Base-by-base conservation (phyloP, 306 rosid genomes). In the Rubus idaeus region DNA sequence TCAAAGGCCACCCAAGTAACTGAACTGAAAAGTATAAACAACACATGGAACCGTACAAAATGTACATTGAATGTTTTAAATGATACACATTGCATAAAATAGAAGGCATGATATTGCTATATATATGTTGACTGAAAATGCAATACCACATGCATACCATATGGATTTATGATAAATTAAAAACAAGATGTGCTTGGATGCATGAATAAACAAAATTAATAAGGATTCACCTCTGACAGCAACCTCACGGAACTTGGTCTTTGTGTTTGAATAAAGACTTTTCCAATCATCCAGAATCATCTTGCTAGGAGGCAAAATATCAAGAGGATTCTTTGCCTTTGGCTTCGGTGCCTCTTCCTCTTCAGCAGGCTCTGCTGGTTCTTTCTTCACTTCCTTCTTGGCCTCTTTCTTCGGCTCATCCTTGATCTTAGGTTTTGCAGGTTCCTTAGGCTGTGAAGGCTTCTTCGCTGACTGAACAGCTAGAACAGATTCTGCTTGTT, bases 231-330 rank as follows among this genome's bases (percentile, higher is more conserved):
- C 97, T 85, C 88, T 89, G 74, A 91, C 84, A 63, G 97, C 97
- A 58, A 91, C 93, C 86, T 91, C 95, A 10, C 97, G 97, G 90
- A 91, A 91, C 85, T 91, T 89, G 52, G 88, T 88, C 81, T 87
- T 91, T 1, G 95, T 90, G 88, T 90, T 91, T 1, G 97, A 91
- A 83, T 91, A 91, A 44, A 91, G 93, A 66, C 97, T 84, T 70
- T 91, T 90, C 97, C 97, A 90, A 4, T 91, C 97, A 80, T 91
- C 97, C 84, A 91, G 80, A 63, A 91, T 56, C 97, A 91, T 91
- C 88, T 79, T 80, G 74, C 97, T 90, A 49, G 97, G 95, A 58
- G 93, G 97, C 83, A 91, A 89, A 56, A 90, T 87, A 82, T 91
- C 95, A 64, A 91, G 97, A 56, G 97, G 88, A 67, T 91, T 91